Conservation (phyloP, 108 stramenopile genomes). For the Schizochytrium sp. region DNA sequence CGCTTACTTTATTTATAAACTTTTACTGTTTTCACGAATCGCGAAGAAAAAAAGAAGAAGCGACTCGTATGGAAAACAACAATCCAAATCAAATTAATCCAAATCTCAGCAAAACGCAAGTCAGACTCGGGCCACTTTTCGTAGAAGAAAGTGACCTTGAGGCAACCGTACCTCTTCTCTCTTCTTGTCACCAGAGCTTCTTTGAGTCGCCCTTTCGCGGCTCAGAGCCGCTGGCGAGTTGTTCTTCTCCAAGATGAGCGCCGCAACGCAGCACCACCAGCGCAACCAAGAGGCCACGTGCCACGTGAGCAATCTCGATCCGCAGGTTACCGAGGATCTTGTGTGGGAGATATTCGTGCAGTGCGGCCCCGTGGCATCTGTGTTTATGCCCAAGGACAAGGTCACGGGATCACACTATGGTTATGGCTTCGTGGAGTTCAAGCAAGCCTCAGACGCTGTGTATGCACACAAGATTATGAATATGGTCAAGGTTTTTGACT, state of each 20-base stretch:
- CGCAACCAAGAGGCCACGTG: slow-evolving; percentile 98
- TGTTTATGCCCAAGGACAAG: slow-evolving; percentile 99
- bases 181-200: slow-evolving; percentile 66
- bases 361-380: slow-evolving; percentile 90
- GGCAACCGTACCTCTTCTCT: background rate
- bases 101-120: too few relatives aligned
- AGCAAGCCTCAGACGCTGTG: slow-evolving; percentile 90
- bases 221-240: slow-evolving; percentile 47
- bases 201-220: slow-evolving; percentile 1
- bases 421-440: slow-evolving; percentile 97
- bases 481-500: slow-evolving; percentile 93
- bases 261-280: slow-evolving; percentile 89
- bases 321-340: slow-evolving; percentile 86
- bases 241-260: slow-evolving; percentile 69
- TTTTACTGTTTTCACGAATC: too few relatives aligned
- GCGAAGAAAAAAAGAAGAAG: too few relatives aligned
- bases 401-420: slow-evolving; percentile 86
- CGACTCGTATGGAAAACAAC: too few relatives aligned
- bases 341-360: slow-evolving; percentile 93
- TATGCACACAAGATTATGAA: slow-evolving; percentile 96
- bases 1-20: too few relatives aligned
- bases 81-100: too few relatives aligned
- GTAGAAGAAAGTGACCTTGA: too few relatives aligned
- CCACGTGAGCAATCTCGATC: slow-evolving; percentile 95
- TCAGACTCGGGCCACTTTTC: too few relatives aligned